A percentile compares a stretch with the other conserved stretches of the same genome.
phyloP scores from a whole-genome alignment of 805 yeast species.

The Barnettozyma wickerhamii region DNA sequence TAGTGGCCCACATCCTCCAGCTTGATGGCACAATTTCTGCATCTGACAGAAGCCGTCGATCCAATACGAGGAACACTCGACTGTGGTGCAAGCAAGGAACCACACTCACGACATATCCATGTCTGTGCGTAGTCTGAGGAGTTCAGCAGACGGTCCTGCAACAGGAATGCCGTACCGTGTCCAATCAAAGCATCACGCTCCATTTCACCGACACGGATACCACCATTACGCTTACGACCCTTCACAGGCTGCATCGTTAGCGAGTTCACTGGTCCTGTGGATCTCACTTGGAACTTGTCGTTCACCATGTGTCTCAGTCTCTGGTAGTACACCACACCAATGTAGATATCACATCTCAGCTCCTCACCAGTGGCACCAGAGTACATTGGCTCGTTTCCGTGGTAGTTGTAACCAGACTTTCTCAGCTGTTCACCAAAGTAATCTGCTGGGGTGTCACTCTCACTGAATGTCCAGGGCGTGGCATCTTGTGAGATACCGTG shows the following conservation, averaged over 20 bases:
- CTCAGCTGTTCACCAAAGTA: conserved; percentile 91
- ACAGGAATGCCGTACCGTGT: conserved; percentile 92
- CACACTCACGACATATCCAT: conserved; percentile 86
- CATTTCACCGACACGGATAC: conserved; percentile 99
- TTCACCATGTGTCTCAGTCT: conserved; percentile 99
- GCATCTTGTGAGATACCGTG: conserved; percentile 98
- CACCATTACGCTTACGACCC: conserved; percentile 98
- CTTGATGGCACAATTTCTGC: conserved; percentile 85
- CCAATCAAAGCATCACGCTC: conserved; percentile 99
- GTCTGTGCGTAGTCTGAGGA: conserved; percentile 95
- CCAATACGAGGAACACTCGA: conserved; percentile 90
- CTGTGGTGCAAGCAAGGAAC: conserved; percentile 86
- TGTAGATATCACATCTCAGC: conserved; percentile 89
- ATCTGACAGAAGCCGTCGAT: conserved; percentile 66
- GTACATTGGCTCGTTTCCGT: conserved; percentile 98
- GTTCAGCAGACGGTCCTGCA: conserved; percentile 92
- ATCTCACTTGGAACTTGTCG: conserved; percentile 98
- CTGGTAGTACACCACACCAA: conserved; percentile 97
- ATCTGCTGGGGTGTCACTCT: conserved; percentile 93
- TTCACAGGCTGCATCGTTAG: conserved; percentile 99
- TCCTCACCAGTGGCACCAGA: conserved; percentile 99
- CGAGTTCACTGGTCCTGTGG: conserved; percentile 96
- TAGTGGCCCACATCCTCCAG: conserved; percentile 52
- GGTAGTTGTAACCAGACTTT: conserved; percentile 90
- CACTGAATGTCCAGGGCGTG: conserved; percentile 94